Base-by-base conservation (phyloP, 441 rosid genomes). In the Populus tomentosa region DNA sequence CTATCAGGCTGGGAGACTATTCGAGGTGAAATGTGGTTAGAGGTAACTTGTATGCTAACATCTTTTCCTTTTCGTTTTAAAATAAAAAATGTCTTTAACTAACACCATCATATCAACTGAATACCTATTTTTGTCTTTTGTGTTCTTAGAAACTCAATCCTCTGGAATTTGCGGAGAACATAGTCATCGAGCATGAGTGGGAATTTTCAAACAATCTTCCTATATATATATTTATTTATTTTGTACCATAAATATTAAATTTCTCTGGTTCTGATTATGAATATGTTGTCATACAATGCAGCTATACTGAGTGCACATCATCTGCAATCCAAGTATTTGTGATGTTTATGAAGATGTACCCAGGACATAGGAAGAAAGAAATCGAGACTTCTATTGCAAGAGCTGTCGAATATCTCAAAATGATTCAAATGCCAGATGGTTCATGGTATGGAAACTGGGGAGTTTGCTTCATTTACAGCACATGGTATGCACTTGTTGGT, bases 371-470 rank as follows among this genome's bases (percentile, higher is more conserved):
- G 36, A 79, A 78, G 75, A 78, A 63, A 78, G 92, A 89, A 77
- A 82, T 84, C 28, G 83, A 87, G 33, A 79, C 33, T 69, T 87
- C 78, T 79, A 69, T 89, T 7, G 18, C 7, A 11, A 86, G 71
- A 64, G 90, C 88, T 46, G 71, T 74, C 4, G 50, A 74, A 20
- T 89, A 59, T 75, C 30, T 89, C 9, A 86, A 84, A 80, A 74
- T 77, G 50, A 79, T 75, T 40, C 92, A 89, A 71, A 80, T 71
- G 32, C 84, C 88, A 3, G 89, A 89, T 63, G 92, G 92, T 32
- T 86, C 89, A 42, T 89, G 90, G 89, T 89, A 80, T 30, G 91
- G 90, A 9, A 81, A 78, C 24, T 88, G 90, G 90, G 91, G 91
- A 63, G 67, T 88, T 28, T 88, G 89, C 82, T 88, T 85, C 85